phyloP scores from a whole-genome alignment of 305 asterid genomes.

The Withania somnifera region DNA sequence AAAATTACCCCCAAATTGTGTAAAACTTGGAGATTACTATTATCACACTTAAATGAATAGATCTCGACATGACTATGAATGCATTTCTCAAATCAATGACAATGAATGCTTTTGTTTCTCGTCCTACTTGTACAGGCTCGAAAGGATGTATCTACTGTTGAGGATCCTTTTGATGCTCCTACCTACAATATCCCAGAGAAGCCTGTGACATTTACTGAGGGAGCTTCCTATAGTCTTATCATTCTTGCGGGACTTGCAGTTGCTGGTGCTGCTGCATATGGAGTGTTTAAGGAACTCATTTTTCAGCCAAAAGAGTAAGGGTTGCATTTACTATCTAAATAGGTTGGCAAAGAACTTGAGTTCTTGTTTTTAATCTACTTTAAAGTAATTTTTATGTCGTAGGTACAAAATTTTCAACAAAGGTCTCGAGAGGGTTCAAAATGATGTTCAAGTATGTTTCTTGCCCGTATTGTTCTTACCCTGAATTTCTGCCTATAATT shows the following conservation, averaged over 20 bases:
- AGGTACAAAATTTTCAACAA: slow-evolving; percentile 85
- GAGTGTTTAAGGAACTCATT: slow-evolving; percentile 76
- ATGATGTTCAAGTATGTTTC: slow-evolving; percentile 58
- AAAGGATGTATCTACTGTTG: slow-evolving; percentile 58
- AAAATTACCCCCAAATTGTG: not conserved
- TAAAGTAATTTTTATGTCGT: slow-evolving; percentile 5
- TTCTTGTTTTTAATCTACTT: not conserved
- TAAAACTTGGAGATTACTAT: not conserved
- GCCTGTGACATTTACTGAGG: slow-evolving; percentile 84
- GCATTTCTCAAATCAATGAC: not conserved
- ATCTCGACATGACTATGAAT: not conserved
- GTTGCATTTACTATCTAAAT: not conserved
- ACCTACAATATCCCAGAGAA: slow-evolving; percentile 88
- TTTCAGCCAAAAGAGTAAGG: slow-evolving; percentile 91
- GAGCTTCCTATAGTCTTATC: slow-evolving; percentile 72
- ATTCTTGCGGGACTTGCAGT: slow-evolving; percentile 92
- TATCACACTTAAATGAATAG: not conserved
- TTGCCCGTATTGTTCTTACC: not conserved
- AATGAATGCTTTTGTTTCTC: not conserved
- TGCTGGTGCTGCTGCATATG: slow-evolving; percentile 83
- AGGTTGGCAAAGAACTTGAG: not conserved
- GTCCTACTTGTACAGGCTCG: slow-evolving; percentile 34
- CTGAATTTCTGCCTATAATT: not conserved
- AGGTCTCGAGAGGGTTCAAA: slow-evolving; percentile 76
- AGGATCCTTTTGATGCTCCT: slow-evolving; percentile 86